Conservation (phyloP, 225 moss, liverwort and hornwort genomes). For the Rhytidiadelphus loreus region DNA sequence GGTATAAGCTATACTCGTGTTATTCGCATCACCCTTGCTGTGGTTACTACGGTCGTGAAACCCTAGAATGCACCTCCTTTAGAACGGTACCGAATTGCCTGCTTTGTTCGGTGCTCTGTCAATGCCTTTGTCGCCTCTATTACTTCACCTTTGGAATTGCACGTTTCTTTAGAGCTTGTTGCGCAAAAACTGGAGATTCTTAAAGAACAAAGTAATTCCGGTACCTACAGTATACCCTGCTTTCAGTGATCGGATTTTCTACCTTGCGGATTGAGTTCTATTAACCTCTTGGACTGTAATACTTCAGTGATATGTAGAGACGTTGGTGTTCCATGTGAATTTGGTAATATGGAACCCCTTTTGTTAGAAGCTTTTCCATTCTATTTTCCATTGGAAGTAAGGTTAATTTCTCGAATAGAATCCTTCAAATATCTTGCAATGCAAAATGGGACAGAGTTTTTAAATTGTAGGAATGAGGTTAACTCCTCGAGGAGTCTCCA, state of each 20-base stretch:
- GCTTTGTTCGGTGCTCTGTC: not conserved
- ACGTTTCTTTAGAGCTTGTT: not conserved
- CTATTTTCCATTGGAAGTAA: not conserved
- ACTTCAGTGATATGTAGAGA: not conserved
- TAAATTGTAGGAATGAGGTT: not conserved
- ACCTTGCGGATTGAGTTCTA: not conserved
- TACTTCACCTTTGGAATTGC: not conserved
- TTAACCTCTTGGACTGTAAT: not conserved
- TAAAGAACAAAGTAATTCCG: not conserved
- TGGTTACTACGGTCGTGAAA: not conserved
- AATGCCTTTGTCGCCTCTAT: not conserved
- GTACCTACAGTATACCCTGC: not conserved
- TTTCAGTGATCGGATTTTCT: not conserved
- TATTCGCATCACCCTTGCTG: not conserved
- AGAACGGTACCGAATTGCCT: not conserved
- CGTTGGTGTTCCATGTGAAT: not conserved
- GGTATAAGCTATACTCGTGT: not conserved
- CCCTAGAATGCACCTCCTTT: not conserved
- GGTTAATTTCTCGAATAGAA: not conserved
- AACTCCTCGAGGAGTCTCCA: not conserved
- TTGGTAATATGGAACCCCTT: not conserved
- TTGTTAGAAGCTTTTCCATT: not conserved
- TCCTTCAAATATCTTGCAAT: not conserved
- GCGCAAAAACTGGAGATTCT: not conserved
- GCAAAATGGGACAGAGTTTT: not conserved